Conservation (phyloP, 1,139 yeast species). For the Geotrichum phurueaensis region DNA sequence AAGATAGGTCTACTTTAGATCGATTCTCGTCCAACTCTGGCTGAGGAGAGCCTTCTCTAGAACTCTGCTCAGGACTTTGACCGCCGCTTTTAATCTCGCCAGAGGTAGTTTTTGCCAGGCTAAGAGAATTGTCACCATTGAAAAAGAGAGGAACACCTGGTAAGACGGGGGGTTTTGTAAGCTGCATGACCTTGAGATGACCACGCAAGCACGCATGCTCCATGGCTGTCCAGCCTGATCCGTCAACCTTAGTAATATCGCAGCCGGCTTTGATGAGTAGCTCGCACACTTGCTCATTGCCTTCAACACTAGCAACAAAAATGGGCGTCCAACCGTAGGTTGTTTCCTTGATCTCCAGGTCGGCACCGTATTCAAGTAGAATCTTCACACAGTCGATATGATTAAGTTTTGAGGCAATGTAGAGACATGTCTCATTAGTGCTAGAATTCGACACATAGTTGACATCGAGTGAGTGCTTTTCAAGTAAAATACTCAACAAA, state of each 20-base stretch:
- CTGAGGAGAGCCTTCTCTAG: background rate
- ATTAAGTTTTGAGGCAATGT: conserved; percentile 68
- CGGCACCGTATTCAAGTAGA: conserved; percentile 52
- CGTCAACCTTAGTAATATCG: conserved; percentile 55
- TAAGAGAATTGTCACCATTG: background rate
- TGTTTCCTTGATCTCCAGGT: conserved; percentile 68
- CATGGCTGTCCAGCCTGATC: conserved; percentile 94
- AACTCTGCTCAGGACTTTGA: background rate
- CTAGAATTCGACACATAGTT: conserved; percentile 52
- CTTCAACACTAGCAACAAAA: conserved; percentile 87
- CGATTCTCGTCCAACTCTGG: background rate
- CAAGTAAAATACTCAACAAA: conserved; percentile 51
- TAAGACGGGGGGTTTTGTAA: conserved; percentile 45
- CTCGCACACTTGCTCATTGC: conserved; percentile 53
- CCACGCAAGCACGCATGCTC: conserved; percentile 94
- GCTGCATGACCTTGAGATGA: conserved; percentile 62
- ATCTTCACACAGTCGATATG: conserved; percentile 50
- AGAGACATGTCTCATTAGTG: conserved; percentile 73
- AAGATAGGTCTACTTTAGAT: background rate
- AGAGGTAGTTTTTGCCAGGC: background rate
- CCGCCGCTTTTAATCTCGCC: background rate
- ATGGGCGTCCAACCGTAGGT: conserved; percentile 95
- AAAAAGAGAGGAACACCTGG: conserved; percentile 17
- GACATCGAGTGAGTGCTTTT: conserved; percentile 52
- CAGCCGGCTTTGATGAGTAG: conserved; percentile 47